phyloP scores from a whole-genome alignment of 2,329 filamentous ascomycete genomes.

The Neonectria sp. region DNA sequence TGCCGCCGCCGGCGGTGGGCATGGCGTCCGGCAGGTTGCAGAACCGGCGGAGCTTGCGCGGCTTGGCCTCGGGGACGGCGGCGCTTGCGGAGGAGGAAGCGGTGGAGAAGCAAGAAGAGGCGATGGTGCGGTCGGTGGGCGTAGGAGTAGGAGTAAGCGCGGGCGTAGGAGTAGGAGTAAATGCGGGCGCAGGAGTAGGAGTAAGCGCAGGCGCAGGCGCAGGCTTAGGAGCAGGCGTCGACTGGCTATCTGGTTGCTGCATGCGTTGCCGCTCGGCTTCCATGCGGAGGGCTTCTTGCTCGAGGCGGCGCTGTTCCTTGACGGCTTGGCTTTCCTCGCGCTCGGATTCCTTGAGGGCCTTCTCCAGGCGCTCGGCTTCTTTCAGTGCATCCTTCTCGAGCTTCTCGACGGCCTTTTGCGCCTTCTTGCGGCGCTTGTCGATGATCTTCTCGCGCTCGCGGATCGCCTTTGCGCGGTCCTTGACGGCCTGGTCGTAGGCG shows the following conservation, averaged over 20 bases:
- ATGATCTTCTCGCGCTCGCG: constrained; percentile 74
- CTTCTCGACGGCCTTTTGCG: constrained; percentile 56
- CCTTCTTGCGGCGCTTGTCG: constrained; percentile 65
- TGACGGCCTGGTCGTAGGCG: constrained; percentile 76
- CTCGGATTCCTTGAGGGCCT: constrained; percentile 42
- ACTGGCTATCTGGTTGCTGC: constrained; percentile 13
- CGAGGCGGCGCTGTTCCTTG: constrained; percentile 38
- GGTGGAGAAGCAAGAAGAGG: background rate
- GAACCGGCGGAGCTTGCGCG: constrained; percentile 79
- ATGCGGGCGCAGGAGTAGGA: background rate
- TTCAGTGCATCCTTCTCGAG: constrained; percentile 48
- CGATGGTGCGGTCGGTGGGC: background rate
- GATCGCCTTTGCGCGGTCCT: constrained; percentile 75
- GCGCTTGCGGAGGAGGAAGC: constrained; percentile 4
- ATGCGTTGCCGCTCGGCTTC: constrained; percentile 29
- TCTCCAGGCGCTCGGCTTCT: constrained; percentile 48
- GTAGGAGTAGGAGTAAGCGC: background rate
- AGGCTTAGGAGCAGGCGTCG: background rate
- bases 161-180: background rate
- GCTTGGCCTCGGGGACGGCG: constrained; percentile 44
- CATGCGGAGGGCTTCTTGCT: constrained; percentile 25
- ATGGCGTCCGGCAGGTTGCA: constrained; percentile 75
- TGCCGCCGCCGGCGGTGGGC: constrained; percentile 56
- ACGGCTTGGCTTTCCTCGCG: constrained; percentile 35
- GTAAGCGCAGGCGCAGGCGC: background rate